Conservation (phyloP, 108 stramenopile species). For the Skeletonema tropicum region DNA sequence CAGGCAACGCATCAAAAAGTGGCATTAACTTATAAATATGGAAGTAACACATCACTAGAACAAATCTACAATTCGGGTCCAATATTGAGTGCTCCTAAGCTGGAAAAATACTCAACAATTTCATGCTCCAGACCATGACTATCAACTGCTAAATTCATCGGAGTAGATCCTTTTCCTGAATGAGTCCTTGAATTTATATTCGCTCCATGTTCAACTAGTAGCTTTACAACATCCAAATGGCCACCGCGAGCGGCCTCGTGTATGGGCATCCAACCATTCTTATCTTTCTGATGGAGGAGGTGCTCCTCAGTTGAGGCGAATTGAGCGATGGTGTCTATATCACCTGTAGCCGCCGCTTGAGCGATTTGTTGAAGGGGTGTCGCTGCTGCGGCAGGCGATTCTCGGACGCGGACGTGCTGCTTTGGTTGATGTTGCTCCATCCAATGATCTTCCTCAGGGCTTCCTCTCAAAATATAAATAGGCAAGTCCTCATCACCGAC, state of each 20-base stretch:
- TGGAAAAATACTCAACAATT: conserved; percentile 2
- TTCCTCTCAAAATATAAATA: conserved; percentile 43
- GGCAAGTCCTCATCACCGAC: conserved; percentile 41
- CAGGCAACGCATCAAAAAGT: no score
- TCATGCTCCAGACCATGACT: conserved; percentile 28
- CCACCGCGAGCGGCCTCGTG: conserved; percentile 46
- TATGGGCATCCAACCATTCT: conserved; percentile 49
- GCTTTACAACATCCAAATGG: conserved; percentile 19
- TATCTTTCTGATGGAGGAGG: conserved; percentile 39
- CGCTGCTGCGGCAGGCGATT: conserved; percentile 37
- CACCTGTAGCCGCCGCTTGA: conserved; percentile 41
- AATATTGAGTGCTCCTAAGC: conserved; percentile 2
- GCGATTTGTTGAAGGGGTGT: conserved; percentile 36
- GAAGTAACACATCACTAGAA: not conserved
- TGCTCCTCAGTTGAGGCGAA: conserved; percentile 25
- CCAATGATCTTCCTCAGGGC: conserved; percentile 46
- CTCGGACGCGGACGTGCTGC: conserved; percentile 4
- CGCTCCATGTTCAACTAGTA: conserved; percentile 34
- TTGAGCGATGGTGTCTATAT: conserved; percentile 32
- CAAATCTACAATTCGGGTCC: not conserved
- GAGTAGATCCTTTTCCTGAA: conserved; percentile 28
- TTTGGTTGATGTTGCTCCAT: conserved; percentile 24
- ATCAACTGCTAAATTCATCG: conserved; percentile 35
- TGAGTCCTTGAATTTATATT: conserved; percentile 46
- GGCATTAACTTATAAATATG: no score